phyloP scores from a whole-genome alignment of 2,329 filamentous ascomycete species.

The Chlorencoelia australis region DNA sequence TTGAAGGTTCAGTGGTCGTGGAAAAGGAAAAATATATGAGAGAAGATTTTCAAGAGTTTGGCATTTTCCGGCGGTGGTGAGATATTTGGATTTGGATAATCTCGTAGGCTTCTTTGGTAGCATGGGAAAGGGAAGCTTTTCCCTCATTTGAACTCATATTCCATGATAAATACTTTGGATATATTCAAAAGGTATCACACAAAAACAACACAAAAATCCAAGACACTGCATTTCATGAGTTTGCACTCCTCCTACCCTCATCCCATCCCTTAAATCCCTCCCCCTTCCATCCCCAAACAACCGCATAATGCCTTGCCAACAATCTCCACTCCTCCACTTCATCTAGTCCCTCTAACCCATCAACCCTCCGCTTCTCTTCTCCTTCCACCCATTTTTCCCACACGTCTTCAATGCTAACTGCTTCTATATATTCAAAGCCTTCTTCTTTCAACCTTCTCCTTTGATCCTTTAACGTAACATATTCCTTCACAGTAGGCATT shows the following conservation, averaged over 20 bases:
- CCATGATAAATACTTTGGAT: too few species aligned
- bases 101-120: too few species aligned
- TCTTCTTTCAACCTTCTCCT: slow-evolving; percentile 52
- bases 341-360: slow-evolving; percentile 76
- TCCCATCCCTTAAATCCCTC: slow-evolving; percentile 4
- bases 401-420: slow-evolving; percentile 54
- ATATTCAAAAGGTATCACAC: too few species aligned
- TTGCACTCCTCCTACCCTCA: too few species aligned
- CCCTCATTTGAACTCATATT: too few species aligned
- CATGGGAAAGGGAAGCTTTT: too few species aligned
- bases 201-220: background rate
- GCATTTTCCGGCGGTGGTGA: too few species aligned
- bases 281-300: slow-evolving; percentile 71
- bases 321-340: slow-evolving; percentile 92
- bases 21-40: too few species aligned
- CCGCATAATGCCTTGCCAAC: slow-evolving; percentile 77
- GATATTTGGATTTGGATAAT: too few species aligned
- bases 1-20: too few species aligned
- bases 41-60: too few species aligned
- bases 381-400: slow-evolving; percentile 65
- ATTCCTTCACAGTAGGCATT: slow-evolving; percentile 72
- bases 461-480: slow-evolving; percentile 60
- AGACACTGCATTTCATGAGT: too few species aligned
- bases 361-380: slow-evolving; percentile 69
- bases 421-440: slow-evolving; percentile 52